Conservation (phyloP, 2,329 filamentous ascomycete species). For the Neonectria faginata region DNA sequence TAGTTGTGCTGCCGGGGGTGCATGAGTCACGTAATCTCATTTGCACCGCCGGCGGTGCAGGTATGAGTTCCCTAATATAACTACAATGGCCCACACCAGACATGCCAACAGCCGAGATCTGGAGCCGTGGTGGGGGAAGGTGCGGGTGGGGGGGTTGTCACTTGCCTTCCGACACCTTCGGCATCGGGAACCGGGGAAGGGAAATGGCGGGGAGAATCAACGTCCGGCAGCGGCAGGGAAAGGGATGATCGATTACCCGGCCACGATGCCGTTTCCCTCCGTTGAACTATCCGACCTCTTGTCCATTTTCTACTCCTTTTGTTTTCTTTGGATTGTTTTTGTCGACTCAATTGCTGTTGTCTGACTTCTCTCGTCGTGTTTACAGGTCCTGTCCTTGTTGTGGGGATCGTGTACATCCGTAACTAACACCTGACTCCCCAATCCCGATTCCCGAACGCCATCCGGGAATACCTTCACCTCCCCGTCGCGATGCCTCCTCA, state of each 20-base stretch:
- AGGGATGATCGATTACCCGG: slow-evolving; percentile 44
- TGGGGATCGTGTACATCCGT: not conserved
- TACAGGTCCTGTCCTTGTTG: not conserved
- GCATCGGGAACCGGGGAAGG: slow-evolving; percentile 34
- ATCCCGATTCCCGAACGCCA: slow-evolving; percentile 15
- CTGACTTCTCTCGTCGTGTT: not conserved
- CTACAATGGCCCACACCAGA: not conserved
- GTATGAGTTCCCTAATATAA: too few species aligned
- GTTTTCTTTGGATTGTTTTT: slow-evolving; percentile 8
- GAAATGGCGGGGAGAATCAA: slow-evolving; percentile 14
- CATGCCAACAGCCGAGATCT: slow-evolving; percentile 40
- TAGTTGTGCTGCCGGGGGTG: too few species aligned
- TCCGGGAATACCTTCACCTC: slow-evolving; percentile 25
- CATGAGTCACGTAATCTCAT: too few species aligned
- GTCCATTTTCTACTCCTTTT: slow-evolving; percentile 3
- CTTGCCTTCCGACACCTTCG: slow-evolving; percentile 30
- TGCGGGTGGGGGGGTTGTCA: slow-evolving; percentile 19
- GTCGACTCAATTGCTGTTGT: slow-evolving; percentile 22
- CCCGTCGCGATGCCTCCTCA: slow-evolving; percentile 24
- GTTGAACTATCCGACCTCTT: slow-evolving; percentile 14
- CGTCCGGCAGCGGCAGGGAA: slow-evolving; percentile 30
- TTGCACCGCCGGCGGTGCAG: too few species aligned
- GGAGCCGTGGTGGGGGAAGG: slow-evolving; percentile 37
- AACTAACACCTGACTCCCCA: slow-evolving; percentile 4
- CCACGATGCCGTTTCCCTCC: slow-evolving; percentile 20